Evolutionary conservation across 306 rosid species (phyloP).

Genomic region (Dryas alaskensis): DNA sequence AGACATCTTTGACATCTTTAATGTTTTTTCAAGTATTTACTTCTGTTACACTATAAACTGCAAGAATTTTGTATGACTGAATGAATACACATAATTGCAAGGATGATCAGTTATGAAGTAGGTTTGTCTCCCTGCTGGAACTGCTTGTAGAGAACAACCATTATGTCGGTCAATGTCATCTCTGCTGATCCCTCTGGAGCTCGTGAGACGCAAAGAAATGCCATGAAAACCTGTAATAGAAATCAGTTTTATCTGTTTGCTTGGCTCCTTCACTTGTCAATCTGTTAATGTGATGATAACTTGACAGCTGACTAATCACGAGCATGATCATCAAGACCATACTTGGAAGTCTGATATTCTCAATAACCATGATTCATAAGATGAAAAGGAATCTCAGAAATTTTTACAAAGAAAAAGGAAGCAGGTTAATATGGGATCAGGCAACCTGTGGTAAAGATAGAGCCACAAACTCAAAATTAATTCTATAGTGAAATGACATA

Average conservation of each 20-base stretch:
- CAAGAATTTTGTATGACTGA: slow-evolving; percentile 39
- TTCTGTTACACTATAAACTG: slow-evolving; percentile 20
- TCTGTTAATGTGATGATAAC: too few relatives aligned
- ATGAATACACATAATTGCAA: slow-evolving; percentile 23
- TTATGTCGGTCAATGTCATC: slow-evolving; percentile 26
- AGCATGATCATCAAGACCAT: too few relatives aligned
- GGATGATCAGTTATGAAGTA: slow-evolving; percentile 72
- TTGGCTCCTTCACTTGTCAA: slow-evolving; percentile 38
- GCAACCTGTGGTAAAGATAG: slow-evolving; percentile 40
- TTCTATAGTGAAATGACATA: slow-evolving; percentile 39
- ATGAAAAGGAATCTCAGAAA: too few relatives aligned
- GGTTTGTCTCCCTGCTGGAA: slow-evolving; percentile 78
- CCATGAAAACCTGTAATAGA: slow-evolving; percentile 40
- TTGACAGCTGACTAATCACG: too few relatives aligned
- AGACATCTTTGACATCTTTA: too few relatives aligned
- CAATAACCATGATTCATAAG: too few relatives aligned
- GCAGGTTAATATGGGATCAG: too few relatives aligned
- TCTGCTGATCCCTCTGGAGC: slow-evolving; percentile 36
- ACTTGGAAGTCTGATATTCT: too few relatives aligned
- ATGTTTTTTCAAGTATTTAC: too few relatives aligned
- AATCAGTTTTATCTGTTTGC: slow-evolving; percentile 28
- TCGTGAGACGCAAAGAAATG: slow-evolving; percentile 31
- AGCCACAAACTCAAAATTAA: slow-evolving; percentile 42
- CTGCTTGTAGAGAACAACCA: slow-evolving; percentile 57
- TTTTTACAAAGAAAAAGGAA: too few relatives aligned